A percentile compares a stretch with the other conserved stretches of the same genome.
phyloP scores from a whole-genome alignment of 75 land plant species.

The Selaginella moellendorffii region DNA sequence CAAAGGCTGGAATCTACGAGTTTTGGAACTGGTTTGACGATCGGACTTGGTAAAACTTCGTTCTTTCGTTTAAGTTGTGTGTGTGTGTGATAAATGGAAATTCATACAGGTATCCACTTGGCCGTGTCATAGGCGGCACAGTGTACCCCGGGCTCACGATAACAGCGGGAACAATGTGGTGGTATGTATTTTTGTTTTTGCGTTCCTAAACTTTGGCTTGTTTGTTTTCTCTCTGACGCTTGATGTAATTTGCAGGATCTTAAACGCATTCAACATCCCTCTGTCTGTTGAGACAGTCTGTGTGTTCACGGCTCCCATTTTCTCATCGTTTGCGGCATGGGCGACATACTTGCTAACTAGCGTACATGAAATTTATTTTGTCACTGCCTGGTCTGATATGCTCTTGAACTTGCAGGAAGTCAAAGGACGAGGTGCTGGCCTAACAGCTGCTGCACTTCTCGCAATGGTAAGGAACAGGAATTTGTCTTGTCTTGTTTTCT shows the following conservation, averaged over 20 bases:
- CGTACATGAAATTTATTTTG: constrained; percentile 26
- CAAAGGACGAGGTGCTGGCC: constrained; percentile 92
- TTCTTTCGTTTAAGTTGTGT: neutral
- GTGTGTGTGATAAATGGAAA: neutral
- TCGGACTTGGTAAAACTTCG: constrained; percentile 50
- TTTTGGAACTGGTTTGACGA: constrained; percentile 99
- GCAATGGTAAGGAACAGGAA: constrained; percentile 54
- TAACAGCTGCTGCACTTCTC: constrained; percentile 79
- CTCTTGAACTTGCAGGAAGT: constrained; percentile 57
- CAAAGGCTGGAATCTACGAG: constrained; percentile 86
- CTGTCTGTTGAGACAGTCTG: constrained; percentile 97
- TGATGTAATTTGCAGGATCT: constrained; percentile 36
- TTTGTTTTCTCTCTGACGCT: constrained; percentile 1
- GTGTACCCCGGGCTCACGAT: constrained; percentile 94
- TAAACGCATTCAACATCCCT: constrained; percentile 79
- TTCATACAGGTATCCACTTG: constrained; percentile 81
- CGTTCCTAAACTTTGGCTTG: neutral
- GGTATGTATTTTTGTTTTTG: constrained; percentile 33
- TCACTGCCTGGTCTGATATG: neutral
- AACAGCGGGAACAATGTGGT: constrained; percentile 90
- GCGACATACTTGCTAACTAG: constrained; percentile 92
- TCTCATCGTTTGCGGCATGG: constrained; percentile 94
- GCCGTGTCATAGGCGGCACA: constrained; percentile 99
- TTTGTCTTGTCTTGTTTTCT: neutral
- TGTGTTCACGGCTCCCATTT: constrained; percentile 95